Base-by-base conservation (phyloP, 306 rosid species). In the Sphenostylis stenocarpa region DNA sequence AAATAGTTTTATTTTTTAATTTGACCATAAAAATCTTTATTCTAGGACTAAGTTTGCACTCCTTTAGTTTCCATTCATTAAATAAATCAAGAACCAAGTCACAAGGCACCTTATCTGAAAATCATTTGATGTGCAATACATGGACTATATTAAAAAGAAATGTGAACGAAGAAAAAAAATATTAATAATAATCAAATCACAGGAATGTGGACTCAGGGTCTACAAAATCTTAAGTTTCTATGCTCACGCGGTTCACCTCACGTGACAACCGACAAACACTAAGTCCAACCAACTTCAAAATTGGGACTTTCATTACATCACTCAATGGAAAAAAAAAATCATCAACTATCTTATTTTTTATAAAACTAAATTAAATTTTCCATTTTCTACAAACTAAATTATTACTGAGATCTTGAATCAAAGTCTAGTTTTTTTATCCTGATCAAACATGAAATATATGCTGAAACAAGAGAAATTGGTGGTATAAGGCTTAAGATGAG, bases 181-280 rank as follows among this genome's bases (percentile, higher is more conserved):
- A 47, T 13, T 0, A 58, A 58, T 28, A 58, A 26, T 26, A 13
- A 58, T 58, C 11, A 24, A 57, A 57, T 57, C 64, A 57, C 17
- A 56, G 17, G 1, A 26, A 12, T 13, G 36, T 26, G 64, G 64
- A 57, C 19, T 57, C 15, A 17, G 36, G 36, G 36, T 57, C 64
- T 57, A 5, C 64, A 57, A 53, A n/a, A 57, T 57, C 38, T 28
- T 0, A 58, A 19, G 10, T 70, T 53, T 64, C 62, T 6, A 23
- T 24, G 53, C 58, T 64, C 49, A 60, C 43, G 67, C 65, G 43
- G 67, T 31, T 58, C 2, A 26, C 53, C 58, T 75, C 49, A 45
- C 76, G 71, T 70, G 67, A 79, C 21, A 2, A 55, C 84, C 76
- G 82, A 72, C 83, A 51, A 26, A 36, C 51, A n/a, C 41, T n/a